phyloP scores from a whole-genome alignment of 192 early-diverging fungal species.

The Entophlyctis luteolus region DNA sequence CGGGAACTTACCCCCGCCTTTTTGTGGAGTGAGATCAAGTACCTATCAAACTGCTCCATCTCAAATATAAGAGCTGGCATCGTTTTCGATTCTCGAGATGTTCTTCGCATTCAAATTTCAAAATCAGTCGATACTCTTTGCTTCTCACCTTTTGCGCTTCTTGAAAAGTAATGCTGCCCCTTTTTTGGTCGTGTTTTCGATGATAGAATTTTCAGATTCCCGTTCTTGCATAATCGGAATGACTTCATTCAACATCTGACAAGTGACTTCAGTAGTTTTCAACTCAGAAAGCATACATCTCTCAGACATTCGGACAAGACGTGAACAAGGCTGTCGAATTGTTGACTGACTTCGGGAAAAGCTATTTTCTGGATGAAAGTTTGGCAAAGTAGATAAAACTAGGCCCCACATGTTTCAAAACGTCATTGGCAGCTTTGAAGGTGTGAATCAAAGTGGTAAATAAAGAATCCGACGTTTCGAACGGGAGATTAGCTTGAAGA shows the following conservation, averaged over 20 bases:
- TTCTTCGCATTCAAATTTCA: neutral
- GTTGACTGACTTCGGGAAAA: neutral
- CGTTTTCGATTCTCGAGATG: conserved; percentile 61
- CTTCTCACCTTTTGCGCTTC: conserved; percentile 9
- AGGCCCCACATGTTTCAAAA: conserved; percentile 19
- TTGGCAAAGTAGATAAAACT: neutral
- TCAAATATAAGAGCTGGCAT: conserved; percentile 69
- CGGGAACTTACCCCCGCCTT: conserved; percentile 56
- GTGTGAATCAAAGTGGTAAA: neutral
- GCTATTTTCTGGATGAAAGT: conserved; percentile 1
- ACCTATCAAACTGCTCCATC: conserved; percentile 74
- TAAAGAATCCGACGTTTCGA: neutral
- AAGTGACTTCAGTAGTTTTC: neutral
- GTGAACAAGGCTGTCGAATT: neutral
- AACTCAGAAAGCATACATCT: neutral
- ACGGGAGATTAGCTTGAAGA: neutral
- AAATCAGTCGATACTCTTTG: neutral
- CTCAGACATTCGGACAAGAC: neutral
- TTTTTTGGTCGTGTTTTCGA: neutral
- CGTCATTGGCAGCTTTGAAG: conserved; percentile 9
- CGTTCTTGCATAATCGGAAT: conserved; percentile 8
- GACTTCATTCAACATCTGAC: neutral
- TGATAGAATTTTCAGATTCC: neutral
- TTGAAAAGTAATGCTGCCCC: conserved; percentile 12
- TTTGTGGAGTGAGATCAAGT: conserved; percentile 63